Percentiles rank a stretch among this genome's conserved stretches.
phyloP scores from a whole-genome alignment of 805 yeast species.

The Lachancea dasiensis region DNA sequence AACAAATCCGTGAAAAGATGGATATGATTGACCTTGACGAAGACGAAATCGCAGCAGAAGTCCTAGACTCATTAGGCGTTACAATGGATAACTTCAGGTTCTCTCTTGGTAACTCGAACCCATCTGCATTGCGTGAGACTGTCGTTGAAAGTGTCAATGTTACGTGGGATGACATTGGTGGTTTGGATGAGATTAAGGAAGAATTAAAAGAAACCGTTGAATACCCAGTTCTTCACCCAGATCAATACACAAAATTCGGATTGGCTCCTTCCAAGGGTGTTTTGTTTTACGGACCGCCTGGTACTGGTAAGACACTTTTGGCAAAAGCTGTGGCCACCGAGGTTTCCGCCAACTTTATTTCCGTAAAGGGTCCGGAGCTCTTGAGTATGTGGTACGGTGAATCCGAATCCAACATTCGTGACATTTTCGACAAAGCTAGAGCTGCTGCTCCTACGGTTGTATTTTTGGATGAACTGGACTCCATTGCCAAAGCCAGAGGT shows the following conservation, averaged over 20 bases:
- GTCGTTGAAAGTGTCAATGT: conserved; percentile 98
- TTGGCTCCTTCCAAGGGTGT: conserved; percentile 98
- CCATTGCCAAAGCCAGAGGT: conserved; percentile 96
- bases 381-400: conserved; percentile 99
- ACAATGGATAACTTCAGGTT: conserved; percentile 98
- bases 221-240: conserved; percentile 98
- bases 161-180: conserved; percentile 99
- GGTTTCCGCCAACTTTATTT: conserved; percentile 95
- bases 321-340: conserved; percentile 99
- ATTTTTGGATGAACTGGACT: conserved; percentile 95
- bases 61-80: conserved; percentile 91
- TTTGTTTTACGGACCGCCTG: conserved; percentile 98
- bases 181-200: conserved; percentile 89
- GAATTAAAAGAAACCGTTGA: conserved; percentile 98
- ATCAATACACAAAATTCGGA: conserved; percentile 96
- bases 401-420: conserved; percentile 95
- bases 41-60: conserved; percentile 96
- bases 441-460: conserved; percentile 99
- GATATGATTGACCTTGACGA: conserved; percentile 93
- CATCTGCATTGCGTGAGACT: conserved; percentile 98
- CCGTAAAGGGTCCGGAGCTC: conserved; percentile 95
- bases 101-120: conserved; percentile 96
- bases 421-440: conserved; percentile 95
- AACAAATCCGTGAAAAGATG: conserved; percentile 99
- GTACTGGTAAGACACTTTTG: conserved; percentile 98